phyloP scores from a whole-genome alignment of 352 stramenopile species.

The Globisporangium nagaii region DNA sequence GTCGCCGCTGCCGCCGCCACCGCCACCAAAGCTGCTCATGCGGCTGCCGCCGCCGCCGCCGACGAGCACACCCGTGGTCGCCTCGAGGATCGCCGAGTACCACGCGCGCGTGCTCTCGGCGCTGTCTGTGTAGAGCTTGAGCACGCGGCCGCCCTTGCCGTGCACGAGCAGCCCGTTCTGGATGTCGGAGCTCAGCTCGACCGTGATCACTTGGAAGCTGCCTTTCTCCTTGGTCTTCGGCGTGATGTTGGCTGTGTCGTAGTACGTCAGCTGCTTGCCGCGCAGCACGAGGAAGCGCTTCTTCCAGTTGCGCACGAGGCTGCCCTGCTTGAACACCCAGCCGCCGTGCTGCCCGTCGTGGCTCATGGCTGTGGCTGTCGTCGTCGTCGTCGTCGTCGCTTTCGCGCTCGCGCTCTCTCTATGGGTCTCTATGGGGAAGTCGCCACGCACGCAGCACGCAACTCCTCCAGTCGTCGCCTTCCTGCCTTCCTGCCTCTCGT shows the following conservation, averaged over 20 bases:
- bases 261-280: constrained; percentile 81
- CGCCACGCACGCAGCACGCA: too few species aligned
- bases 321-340: constrained; percentile 85
- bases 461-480: too few species aligned
- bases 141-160: constrained; percentile 68
- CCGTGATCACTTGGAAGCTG: constrained; percentile 81
- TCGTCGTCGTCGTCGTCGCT: too few species aligned
- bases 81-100: constrained; percentile 74
- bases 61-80: constrained; percentile 21
- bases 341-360: constrained; percentile 55
- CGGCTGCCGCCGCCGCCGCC: constrained; percentile 8
- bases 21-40: constrained; percentile 10
- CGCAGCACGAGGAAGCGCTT: constrained; percentile 81
- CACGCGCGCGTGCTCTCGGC: constrained; percentile 62
- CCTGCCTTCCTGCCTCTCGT: too few species aligned
- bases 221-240: constrained; percentile 66
- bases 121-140: constrained; percentile 84
- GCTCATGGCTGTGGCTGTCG: constrained; percentile 21
- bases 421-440: neutral
- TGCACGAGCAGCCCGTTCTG: constrained; percentile 82
- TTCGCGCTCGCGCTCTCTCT: too few species aligned
- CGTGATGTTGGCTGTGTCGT: constrained; percentile 62
- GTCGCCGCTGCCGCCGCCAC: constrained; percentile 5
- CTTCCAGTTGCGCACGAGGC: constrained; percentile 80
- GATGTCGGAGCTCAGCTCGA: constrained; percentile 75